phyloP scores from a whole-genome alignment of 495 filamentous ascomycete genomes.

The Neurospora sp. region DNA sequence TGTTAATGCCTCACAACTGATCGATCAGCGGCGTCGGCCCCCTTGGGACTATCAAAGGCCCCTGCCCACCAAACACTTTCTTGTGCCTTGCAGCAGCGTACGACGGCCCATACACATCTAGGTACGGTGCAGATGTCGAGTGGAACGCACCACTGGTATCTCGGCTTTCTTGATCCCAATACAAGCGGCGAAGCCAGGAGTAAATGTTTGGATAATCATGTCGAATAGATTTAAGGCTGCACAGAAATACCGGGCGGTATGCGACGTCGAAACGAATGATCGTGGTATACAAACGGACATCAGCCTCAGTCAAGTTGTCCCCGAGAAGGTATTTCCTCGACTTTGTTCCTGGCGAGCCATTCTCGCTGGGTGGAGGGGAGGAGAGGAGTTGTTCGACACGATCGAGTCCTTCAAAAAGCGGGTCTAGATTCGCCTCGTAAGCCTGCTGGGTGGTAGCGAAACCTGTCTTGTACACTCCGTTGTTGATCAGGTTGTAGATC shows the following conservation, averaged over 20 bases:
- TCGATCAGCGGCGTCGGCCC: slow-evolving; percentile 23
- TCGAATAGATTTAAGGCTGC: slow-evolving; percentile 66
- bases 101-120: slow-evolving; percentile 11
- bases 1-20: no score
- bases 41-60: slow-evolving; percentile 18
- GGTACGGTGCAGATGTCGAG: slow-evolving; percentile 43
- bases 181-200: slow-evolving; percentile 55
- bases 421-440: slow-evolving; percentile 54
- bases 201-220: slow-evolving; percentile 64
- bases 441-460: slow-evolving; percentile 51
- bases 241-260: slow-evolving; percentile 78
- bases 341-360: not conserved
- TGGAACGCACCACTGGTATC: slow-evolving; percentile 32
- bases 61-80: slow-evolving; percentile 12
- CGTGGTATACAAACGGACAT: slow-evolving; percentile 70
- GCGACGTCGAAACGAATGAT: slow-evolving; percentile 71
- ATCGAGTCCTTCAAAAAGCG: slow-evolving; percentile 63
- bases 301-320: slow-evolving; percentile 58
- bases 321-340: slow-evolving; percentile 48
- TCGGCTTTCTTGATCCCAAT: slow-evolving; percentile 50
- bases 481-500: slow-evolving; percentile 80
- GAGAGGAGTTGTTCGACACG: slow-evolving; percentile 54
- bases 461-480: slow-evolving; percentile 61
- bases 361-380: slow-evolving; percentile 31
- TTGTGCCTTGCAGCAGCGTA: slow-evolving; percentile 16